These are phyloP conservation scores for Boletus subparvulus DNA, from an alignment of 768 basidiomycete genomes.

Conservation along the genomic window DNA sequence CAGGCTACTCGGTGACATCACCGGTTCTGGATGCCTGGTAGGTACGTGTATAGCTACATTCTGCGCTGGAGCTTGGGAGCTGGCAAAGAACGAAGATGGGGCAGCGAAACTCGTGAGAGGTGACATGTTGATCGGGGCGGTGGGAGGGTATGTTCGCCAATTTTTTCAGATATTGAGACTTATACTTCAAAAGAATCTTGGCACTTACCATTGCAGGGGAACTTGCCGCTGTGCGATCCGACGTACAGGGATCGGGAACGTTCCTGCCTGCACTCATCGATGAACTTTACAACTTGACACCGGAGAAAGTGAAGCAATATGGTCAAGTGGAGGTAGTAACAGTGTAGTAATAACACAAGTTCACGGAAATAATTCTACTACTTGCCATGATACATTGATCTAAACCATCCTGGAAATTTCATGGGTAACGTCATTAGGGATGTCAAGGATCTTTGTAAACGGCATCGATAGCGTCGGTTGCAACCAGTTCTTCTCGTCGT, in stretches of 20 bases:
- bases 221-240: constrained; percentile 47
- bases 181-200: constrained; percentile 41
- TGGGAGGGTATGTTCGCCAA: constrained; percentile 62
- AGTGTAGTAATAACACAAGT: neutral
- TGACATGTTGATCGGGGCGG: constrained; percentile 72
- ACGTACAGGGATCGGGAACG: constrained; percentile 62
- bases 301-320: constrained; percentile 32
- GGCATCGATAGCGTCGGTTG: constrained; percentile 86
- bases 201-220: constrained; percentile 63
- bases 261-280: constrained; percentile 68
- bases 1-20: constrained; percentile 71
- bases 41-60: constrained; percentile 78
- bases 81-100: constrained; percentile 24
- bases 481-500: constrained; percentile 94
- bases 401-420: neutral
- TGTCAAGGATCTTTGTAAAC: constrained; percentile 60
- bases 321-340: constrained; percentile 31
- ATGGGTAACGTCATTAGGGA: constrained; percentile 9
- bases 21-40: constrained; percentile 86
- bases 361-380: neutral
- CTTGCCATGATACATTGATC: neutral
- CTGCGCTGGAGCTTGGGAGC: constrained; percentile 63
- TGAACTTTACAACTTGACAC: constrained; percentile 49
- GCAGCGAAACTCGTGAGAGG: constrained; percentile 60
- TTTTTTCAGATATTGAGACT: neutral